Percentiles rank a stretch among this genome's conserved stretches.
These are phyloP conservation scores for Lippia alba DNA, from an alignment of 305 asterid genomes.

Conservation along the genomic window DNA sequence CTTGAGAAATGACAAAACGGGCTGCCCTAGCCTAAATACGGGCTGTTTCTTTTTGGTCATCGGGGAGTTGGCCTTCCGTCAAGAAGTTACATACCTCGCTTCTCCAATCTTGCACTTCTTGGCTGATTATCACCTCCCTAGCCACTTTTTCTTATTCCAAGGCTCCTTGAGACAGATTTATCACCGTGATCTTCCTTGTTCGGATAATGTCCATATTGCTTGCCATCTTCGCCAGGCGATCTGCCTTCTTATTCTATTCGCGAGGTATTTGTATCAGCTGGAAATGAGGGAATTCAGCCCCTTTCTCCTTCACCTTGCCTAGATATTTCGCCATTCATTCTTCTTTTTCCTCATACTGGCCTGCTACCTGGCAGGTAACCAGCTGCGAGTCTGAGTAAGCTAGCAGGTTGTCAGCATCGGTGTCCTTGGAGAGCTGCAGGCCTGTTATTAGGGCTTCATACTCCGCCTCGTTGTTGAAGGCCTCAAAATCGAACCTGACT, in stretches of 20 bases:
- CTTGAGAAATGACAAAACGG: background rate
- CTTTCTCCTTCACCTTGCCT: background rate
- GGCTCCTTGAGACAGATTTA: background rate
- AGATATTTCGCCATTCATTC: background rate
- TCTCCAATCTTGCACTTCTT: background rate
- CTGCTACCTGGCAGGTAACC: background rate
- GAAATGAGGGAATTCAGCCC: background rate
- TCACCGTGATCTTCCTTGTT: background rate
- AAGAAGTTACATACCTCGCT: background rate
- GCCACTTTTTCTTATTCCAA: too few relatives aligned
- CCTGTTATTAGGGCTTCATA: background rate
- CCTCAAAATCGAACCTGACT: background rate
- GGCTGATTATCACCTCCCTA: background rate
- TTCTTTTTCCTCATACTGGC: background rate
- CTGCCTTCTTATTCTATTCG: background rate
- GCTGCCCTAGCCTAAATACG: background rate
- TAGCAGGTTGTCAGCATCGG: background rate
- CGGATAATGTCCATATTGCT: background rate
- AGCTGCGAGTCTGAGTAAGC: background rate
- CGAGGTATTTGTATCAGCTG: background rate
- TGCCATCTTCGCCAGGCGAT: background rate
- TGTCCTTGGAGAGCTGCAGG: background rate
- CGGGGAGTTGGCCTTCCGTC: background rate
- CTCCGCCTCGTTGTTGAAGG: background rate
- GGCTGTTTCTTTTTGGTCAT: background rate